A percentile compares a stretch with the other conserved stretches of the same genome.
These are phyloP conservation scores for Kalaharituber pfeilii DNA, from an alignment of 2,329 filamentous ascomycete species.

Conservation along the genomic window DNA sequence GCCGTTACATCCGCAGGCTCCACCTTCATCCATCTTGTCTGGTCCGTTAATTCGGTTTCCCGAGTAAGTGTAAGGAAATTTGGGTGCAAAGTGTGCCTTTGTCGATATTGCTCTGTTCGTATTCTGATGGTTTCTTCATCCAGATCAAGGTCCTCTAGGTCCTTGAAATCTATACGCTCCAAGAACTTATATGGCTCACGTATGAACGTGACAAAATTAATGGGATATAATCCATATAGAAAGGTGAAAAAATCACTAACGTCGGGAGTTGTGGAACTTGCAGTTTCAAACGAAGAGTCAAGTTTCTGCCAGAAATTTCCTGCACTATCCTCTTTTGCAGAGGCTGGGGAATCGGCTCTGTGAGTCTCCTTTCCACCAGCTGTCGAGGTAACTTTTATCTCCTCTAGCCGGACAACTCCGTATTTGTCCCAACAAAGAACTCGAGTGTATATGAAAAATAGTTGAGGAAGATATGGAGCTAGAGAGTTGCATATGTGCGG, in stretches of 20 bases:
- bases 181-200: slow-evolving; percentile 65
- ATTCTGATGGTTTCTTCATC: slow-evolving; percentile 61
- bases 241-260: slow-evolving; percentile 63
- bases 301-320: slow-evolving; percentile 44
- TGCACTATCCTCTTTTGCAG: slow-evolving; percentile 25
- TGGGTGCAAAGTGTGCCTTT: slow-evolving; percentile 59
- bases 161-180: slow-evolving; percentile 51
- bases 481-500: slow-evolving; percentile 63
- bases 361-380: slow-evolving; percentile 11
- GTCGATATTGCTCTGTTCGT: slow-evolving; percentile 56
- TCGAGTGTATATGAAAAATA: slow-evolving; percentile 69
- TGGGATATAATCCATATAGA: slow-evolving; percentile 64
- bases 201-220: slow-evolving; percentile 76
- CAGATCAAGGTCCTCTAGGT: slow-evolving; percentile 57
- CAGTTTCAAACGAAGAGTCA: slow-evolving; percentile 42
- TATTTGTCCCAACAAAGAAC: slow-evolving; percentile 60
- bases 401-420: slow-evolving; percentile 23
- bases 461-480: slow-evolving; percentile 47
- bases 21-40: slow-evolving; percentile 99
- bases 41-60: slow-evolving; percentile 88
- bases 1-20: slow-evolving; percentile 88
- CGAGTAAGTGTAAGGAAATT: slow-evolving; percentile 35
- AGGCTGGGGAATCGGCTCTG: background rate
- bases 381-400: slow-evolving; percentile 11
- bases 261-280: slow-evolving; percentile 46